Evolutionary conservation across 1,139 yeast species (phyloP), one percentile per base, ranked within the genome.

Genomic region (Meyerozyma sp.): DNA sequence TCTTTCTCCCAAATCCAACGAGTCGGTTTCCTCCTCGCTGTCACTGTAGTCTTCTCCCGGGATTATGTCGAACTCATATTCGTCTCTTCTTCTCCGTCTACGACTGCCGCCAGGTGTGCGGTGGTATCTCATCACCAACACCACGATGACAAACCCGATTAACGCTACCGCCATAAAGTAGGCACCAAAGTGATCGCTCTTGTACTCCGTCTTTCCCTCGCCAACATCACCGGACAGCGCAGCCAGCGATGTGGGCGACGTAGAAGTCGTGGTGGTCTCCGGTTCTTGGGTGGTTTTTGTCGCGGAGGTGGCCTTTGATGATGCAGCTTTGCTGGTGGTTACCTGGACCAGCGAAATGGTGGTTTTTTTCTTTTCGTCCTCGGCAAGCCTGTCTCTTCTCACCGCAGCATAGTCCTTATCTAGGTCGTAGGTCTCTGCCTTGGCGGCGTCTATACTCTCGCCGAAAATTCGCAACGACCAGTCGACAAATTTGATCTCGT

Each of bases 381-480:
- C 48, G 11, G 25, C 21, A 37, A 57, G 46, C 40, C 57, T 57
- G 10, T 62, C 69, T 46, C 73, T 61, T 54, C 77, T 62, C 7
- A 61, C 62, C 11, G 59, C 55, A 8, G 75, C 75, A 50, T 73
- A 73, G 52, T 73, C 76, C 41, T 57, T 63, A 26, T 59, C 62
- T 38, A 74, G 59, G 42, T 73, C 72, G 48, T 54, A 72, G 34
- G 63, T 63, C 48, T 72, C 77, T 0, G 87, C 90, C 58, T 79
- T 77, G 2, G 71, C 60, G 1, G 82, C 77, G 60, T 87, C 90
- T 36, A 70, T 72, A 13, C 82, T 69, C 59, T 84, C 95, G 18
- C 98, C 98, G 72, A 88, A 94, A 9, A 91, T 66, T 44, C 82
- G 77, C 57, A 93, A 62, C 58, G 83, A 84, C 95, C 96, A 93